Evolutionary conservation across 495 filamentous ascomycete genomes (phyloP).

Genomic region (Stereocaulon alpinum): DNA sequence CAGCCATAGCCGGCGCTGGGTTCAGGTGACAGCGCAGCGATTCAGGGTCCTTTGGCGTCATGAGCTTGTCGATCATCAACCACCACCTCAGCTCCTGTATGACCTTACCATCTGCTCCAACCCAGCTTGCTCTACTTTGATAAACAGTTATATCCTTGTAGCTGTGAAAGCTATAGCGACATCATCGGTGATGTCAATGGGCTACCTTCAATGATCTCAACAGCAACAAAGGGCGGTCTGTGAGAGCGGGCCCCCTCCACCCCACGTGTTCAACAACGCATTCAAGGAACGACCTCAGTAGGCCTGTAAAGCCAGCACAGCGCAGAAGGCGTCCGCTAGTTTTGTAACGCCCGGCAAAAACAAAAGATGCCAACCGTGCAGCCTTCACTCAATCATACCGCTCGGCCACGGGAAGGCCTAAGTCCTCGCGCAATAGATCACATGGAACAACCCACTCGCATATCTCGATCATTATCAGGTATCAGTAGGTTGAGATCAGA

Average conservation of each 20-base stretch:
- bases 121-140: too few relatives aligned
- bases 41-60: conserved; percentile 8
- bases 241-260: background rate
- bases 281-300: background rate
- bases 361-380: conserved; percentile 6
- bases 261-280: background rate
- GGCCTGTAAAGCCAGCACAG: background rate
- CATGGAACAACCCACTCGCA: conserved; percentile 7
- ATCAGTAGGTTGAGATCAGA: conserved; percentile 23
- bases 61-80: conserved; percentile 6
- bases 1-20: background rate
- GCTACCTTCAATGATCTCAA: background rate
- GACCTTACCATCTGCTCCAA: background rate
- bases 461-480: conserved; percentile 21
- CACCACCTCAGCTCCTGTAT: background rate
- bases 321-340: background rate
- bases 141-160: background rate
- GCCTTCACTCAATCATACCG: conserved; percentile 5
- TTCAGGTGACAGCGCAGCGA: conserved; percentile 9
- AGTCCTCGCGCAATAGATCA: conserved; percentile 9
- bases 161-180: background rate
- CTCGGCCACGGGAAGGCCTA: conserved; percentile 1
- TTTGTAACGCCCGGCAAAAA: background rate
- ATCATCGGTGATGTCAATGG: too few relatives aligned
- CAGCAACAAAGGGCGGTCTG: conserved; percentile 1